These are phyloP conservation scores for Xylaria cubensis DNA, from an alignment of 495 filamentous ascomycete genomes.

Conservation along the genomic window DNA sequence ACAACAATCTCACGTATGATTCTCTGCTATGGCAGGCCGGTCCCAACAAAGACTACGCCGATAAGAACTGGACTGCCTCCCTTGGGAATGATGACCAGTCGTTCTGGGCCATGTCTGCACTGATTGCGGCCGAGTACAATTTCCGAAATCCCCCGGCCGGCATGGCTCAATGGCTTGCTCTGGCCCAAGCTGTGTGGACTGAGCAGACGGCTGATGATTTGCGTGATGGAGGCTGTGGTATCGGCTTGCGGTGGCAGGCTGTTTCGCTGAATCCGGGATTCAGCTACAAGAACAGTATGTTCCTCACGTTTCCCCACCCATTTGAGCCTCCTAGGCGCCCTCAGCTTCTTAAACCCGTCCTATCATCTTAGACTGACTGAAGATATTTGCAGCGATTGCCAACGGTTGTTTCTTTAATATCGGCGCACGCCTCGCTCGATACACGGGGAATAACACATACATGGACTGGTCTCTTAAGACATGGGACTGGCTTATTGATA, in stretches of 20 bases:
- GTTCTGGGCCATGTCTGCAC: slow-evolving; percentile 77
- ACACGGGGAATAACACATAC: slow-evolving; percentile 81
- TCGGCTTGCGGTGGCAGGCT: slow-evolving; percentile 86
- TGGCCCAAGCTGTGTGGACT: slow-evolving; percentile 83
- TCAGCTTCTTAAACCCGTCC: too few species aligned
- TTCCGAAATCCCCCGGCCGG: slow-evolving; percentile 66
- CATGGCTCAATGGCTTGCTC: slow-evolving; percentile 71
- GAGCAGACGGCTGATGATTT: slow-evolving; percentile 62
- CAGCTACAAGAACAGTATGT: slow-evolving; percentile 83
- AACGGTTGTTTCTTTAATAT: slow-evolving; percentile 90
- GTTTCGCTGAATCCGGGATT: slow-evolving; percentile 78
- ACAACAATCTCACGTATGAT: slow-evolving; percentile 66
- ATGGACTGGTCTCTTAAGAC: slow-evolving; percentile 73
- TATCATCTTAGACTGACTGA: slow-evolving; percentile 9
- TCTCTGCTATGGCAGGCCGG: slow-evolving; percentile 76
- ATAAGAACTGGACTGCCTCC: slow-evolving; percentile 73
- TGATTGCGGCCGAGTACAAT: slow-evolving; percentile 75
- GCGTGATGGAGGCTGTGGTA: slow-evolving; percentile 71
- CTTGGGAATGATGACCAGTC: slow-evolving; percentile 86
- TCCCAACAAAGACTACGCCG: slow-evolving; percentile 69
- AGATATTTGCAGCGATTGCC: slow-evolving; percentile 58
- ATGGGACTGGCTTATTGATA: slow-evolving; percentile 72
- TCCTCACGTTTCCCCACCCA: too few species aligned
- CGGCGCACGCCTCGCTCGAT: slow-evolving; percentile 76
- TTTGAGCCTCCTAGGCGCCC: too few species aligned